Evolutionary conservation across 2,329 filamentous ascomycete genomes (phyloP), one percentile per base, ranked within the genome.

Genomic region (Aspergillus neoniger): DNA sequence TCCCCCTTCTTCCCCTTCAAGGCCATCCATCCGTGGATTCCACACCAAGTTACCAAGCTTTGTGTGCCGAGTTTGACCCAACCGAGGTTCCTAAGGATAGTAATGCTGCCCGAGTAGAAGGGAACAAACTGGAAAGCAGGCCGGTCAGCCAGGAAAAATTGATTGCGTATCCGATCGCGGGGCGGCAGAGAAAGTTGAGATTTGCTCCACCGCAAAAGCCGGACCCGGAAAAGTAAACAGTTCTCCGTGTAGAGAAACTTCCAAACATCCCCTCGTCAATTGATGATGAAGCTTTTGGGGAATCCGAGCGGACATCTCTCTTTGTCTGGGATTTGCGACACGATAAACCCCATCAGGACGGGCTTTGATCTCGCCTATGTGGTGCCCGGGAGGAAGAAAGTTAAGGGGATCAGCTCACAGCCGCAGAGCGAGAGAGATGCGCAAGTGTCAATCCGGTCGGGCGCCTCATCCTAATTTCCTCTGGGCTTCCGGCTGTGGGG

Each of bases 201-300:
- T 58, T 52, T 51, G 32, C 61, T 66, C 64, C 64, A 65, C 62
- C 49, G 49, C 41, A 53, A 58, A 53, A 60, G 50, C 62, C 60
- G 59, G 61, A 51, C 43, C 54, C 44, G 30, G 55, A 47, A 53
- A 64, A 9, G 63, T 67, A 64, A 64, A 67, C 61, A 67, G 47
- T 63, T 51, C 65, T 62, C 65, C 62, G 36, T 47, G 63, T 63
- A 57, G 55, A 65, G 65, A 51, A 66, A 67, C 52, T 63, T 59
- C 63, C 59, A 65, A 67, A 67, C 62, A 67, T 36, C 15, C 19
- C n/a, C 25, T 17, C 14, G 9, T 9, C n/a, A 19, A 19, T 14
- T 21, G 56, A 30, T 28, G 48, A 32, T 21, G 14, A 25, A 14
- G 23, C 44, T 17, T 14, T 36, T 14, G 32, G 32, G 12, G 4